Base-by-base conservation (phyloP, 2,329 filamentous ascomycete species). In the Atkinsonella texensis region DNA sequence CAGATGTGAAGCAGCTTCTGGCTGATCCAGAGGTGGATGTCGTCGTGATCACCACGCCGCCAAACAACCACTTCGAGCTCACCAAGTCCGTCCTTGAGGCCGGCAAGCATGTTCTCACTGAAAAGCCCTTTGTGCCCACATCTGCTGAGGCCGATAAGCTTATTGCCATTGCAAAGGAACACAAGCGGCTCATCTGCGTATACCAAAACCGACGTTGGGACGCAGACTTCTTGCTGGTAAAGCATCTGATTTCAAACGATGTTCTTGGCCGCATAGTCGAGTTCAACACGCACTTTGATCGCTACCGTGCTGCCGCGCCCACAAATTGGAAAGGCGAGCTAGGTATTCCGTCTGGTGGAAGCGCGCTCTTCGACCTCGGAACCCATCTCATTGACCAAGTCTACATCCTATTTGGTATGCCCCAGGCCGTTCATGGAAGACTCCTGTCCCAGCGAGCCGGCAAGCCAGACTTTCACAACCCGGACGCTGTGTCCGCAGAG, bases 121-220 rank as follows among this genome's bases (percentile, higher is more conserved):
- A 91, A 71, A 91, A 91, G 72, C 87, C 87, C 2, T 91, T 91
- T 64, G 85, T 87, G 12, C 83, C 86, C 18, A 85, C 82, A 1
- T 72, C 77, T 1, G 72, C 77, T 53, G 82, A 90, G 67, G 86
- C 86, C 11, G 74, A 79, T 35, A 68, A 79, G 57, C 77, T 91
- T 7, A 74, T 78, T 44, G 65, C 67, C 10, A 68, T 83, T 48
- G 77, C 83, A 10, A 66, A 73, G 55, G 65, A 74, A 53, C 65
- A 74, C 46, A 65, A 70, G 39, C 73, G 72, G 51, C 63, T 83
- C 44, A 66, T 87, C 54, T 81, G 80, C 56, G 82, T 86, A n/a
- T 87, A 84, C 66, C 83, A 87, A 70, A 87, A 89, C 70, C 79
- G 87, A 32, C 75, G 87, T 50, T 91, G 80, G 79, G 87, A 93